These are phyloP conservation scores for Creolimax fragrantissima DNA, from an alignment of 78 protist genomes.

Conservation along the genomic window DNA sequence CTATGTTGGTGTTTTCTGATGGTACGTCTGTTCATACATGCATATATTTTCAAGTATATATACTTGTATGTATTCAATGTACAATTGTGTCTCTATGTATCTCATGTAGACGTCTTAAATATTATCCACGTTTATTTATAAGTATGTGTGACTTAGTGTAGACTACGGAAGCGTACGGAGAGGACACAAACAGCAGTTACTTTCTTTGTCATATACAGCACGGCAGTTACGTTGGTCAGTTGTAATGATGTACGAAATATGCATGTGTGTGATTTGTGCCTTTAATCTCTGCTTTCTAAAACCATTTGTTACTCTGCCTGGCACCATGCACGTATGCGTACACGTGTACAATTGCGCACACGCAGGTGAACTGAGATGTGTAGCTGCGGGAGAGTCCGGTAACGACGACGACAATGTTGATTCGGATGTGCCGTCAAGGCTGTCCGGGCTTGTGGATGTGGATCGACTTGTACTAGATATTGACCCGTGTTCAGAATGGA, in stretches of 20 bases:
- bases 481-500: not conserved
- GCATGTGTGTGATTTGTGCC: not conserved
- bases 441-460: not conserved
- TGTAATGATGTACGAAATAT: not conserved
- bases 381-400: not conserved
- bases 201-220: not conserved
- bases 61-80: not conserved
- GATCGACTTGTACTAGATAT: not conserved
- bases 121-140: not conserved
- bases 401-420: not conserved
- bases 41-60: not conserved
- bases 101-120: not conserved
- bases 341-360: not conserved
- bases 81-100: not conserved
- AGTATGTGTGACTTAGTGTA: not conserved
- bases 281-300: not conserved
- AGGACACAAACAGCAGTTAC: not conserved
- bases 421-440: not conserved
- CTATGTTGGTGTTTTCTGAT: not conserved
- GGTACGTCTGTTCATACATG: not conserved
- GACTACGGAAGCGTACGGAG: not conserved
- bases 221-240: too few species aligned
- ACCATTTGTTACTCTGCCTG: not conserved
- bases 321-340: not conserved
- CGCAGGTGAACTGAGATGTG: not conserved